Base-by-base conservation (phyloP, 2,329 filamentous ascomycete genomes). In the Calonectria hongkongensis region DNA sequence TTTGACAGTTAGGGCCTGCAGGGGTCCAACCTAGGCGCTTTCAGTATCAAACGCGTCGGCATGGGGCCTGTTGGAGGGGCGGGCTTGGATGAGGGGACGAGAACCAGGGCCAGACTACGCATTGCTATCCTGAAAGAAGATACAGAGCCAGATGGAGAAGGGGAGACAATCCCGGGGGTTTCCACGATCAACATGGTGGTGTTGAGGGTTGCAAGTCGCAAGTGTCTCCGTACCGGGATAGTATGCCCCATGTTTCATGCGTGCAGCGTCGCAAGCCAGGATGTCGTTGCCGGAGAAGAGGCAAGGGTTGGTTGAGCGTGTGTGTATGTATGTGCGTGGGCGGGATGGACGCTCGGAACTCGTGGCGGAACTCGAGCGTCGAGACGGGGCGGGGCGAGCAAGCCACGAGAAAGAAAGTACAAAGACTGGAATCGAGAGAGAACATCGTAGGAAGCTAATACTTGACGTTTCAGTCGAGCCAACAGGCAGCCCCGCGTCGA, bases 181-280 rank as follows among this genome's bases (percentile, higher is more conserved):
- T 70, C 70, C 72, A 70, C 68, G 75, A 66, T 72, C 68, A 66
- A 66, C 70, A 50, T 39, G 70, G 64, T 68, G 69, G 70, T 74
- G 73, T 75, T 72, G 60, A 76, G 43, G 67, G 68, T 73, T 60
- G 75, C 72, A 66, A 64, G 66, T 79, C 71, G 74, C 76, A 77
- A 73, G 73, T 66, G 71, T 75, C 73, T 79, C 77, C 77, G 66
- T 71, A 71, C 68, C 73, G 47, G 75, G 77, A 73, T 74, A 75
- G 70, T 48, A 66, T 70, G 69, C 77, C 72, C 77, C 77, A 78
- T 68, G 70, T 75, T 63, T 75, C 72, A 75, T 78, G 74, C 69
- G 71, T 68, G 77, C 71, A 68, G 73, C 62, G 67, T 74, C 73
- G 70, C 76, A 77, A 69, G 39, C 72, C 60, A 70, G 73, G 71